Percentiles rank a stretch among this genome's conserved stretches.
Evolutionary conservation across 257 asterid genomes (phyloP).

Genomic region (Forsythia suspensa): DNA sequence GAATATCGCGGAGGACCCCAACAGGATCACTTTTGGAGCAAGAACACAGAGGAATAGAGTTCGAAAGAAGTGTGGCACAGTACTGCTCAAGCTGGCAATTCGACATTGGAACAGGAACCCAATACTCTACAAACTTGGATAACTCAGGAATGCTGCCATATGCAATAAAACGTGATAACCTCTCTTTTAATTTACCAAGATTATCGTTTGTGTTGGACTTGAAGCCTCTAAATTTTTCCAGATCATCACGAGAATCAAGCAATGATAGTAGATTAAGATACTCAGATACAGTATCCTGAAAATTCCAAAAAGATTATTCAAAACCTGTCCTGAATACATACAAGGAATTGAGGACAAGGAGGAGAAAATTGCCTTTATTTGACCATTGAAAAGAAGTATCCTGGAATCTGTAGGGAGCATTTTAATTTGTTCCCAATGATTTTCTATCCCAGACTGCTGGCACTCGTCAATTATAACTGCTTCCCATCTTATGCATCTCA

Average conservation of each 20-base stretch:
- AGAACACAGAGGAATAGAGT: slow-evolving; percentile 55
- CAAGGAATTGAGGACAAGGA: slow-evolving; percentile 18
- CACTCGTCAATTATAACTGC: slow-evolving; percentile 58
- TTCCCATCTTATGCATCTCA: slow-evolving; percentile 54
- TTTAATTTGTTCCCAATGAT: slow-evolving; percentile 43
- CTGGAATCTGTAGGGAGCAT: slow-evolving; percentile 41
- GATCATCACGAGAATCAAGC: slow-evolving; percentile 41
- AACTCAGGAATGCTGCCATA: slow-evolving; percentile 36
- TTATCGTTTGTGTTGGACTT: slow-evolving; percentile 42
- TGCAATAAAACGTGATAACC: slow-evolving; percentile 38
- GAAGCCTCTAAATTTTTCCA: slow-evolving; percentile 41
- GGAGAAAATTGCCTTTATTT: slow-evolving; percentile 41
- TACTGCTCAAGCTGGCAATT: slow-evolving; percentile 85
- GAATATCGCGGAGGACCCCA: slow-evolving; percentile 68
- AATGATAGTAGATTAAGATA: slow-evolving; percentile 48
- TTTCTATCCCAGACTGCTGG: slow-evolving; percentile 33
- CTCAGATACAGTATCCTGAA: slow-evolving; percentile 55
- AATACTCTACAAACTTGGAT: slow-evolving; percentile 75
- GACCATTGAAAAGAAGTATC: slow-evolving; percentile 55
- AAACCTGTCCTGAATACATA: slow-evolving; percentile 4
- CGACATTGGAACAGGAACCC: slow-evolving; percentile 85
- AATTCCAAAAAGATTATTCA: slow-evolving; percentile 18
- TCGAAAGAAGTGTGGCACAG: slow-evolving; percentile 67
- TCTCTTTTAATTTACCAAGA: slow-evolving; percentile 50
- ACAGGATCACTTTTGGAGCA: slow-evolving; percentile 50